Base-by-base conservation (phyloP, 2,329 filamentous ascomycete species). In the Fusarium napiforme region DNA sequence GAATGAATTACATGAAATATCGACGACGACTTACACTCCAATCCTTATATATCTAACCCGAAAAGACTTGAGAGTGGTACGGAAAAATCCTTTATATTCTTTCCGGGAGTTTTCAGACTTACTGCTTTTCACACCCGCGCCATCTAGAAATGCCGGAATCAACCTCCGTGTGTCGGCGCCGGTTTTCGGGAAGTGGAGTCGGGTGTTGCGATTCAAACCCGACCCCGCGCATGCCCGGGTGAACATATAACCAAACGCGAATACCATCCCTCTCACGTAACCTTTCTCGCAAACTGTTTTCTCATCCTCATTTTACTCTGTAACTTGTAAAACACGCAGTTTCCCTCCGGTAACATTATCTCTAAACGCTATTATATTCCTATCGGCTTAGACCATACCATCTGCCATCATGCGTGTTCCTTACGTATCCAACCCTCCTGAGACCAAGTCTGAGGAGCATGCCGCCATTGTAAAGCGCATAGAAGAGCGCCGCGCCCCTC, bases 391-490 rank as follows among this genome's bases (percentile, higher is more conserved):
- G 47, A 73, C 49, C 18, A 67, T 42, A 23, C 42, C 21, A 37
- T 42, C 52, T 65, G 32, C 71, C 68, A 77, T 71, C 57, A 93
- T 93, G 92, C 90, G 91, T 80, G 84, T 93, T 75, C 90, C 91
- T 45, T 93, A 93, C 86, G 85, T 88, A 66, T 77, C 87, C 75
- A 83, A 87, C 82, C 87, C 87, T 43, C 88, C 84, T 7, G 82
- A 83, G 18, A 82, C 85, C 15, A 75, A 83, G 21, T 80, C 81
- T 30, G 72, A 82, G 4, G 84, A 87, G 49, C 86, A 90, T 10
- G 83, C 83, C 2, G 88, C 85, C 39, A 90, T 94, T 78, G 87
- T 93, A 73, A 75, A 84, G 56, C 91, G 91, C 76, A 90, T 94
- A 77, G 83, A 85, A 15, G 90, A 87, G 39, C 91, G 93, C 21